Conservation (phyloP, 208 protist genomes). For the Wallacemonas collosoma region DNA sequence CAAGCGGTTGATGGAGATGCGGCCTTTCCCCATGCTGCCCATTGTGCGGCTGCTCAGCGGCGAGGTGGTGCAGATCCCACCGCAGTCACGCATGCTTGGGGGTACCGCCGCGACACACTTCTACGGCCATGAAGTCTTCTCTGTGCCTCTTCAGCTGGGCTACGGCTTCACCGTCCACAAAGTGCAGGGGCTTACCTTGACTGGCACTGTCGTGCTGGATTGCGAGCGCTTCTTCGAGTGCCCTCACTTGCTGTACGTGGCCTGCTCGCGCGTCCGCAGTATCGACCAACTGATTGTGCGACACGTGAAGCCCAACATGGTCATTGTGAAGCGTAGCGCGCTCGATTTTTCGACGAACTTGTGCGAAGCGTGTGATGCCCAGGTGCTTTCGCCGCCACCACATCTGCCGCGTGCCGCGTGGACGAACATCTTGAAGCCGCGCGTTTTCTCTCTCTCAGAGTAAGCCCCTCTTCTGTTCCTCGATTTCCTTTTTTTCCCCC, state of each 20-base stretch:
- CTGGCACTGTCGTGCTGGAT: slow-evolving; percentile 85
- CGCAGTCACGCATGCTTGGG: slow-evolving; percentile 53
- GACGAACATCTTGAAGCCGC: slow-evolving; percentile 20
- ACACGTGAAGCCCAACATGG: slow-evolving; percentile 75
- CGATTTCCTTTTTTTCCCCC: background rate
- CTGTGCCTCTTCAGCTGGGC: slow-evolving; percentile 83
- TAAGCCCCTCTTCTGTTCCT: background rate
- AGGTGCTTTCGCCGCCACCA: slow-evolving; percentile 13
- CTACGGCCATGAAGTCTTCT: slow-evolving; percentile 82
- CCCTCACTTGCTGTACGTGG: slow-evolving; percentile 90
- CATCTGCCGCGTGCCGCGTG: slow-evolving; percentile 33
- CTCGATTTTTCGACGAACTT: slow-evolving; percentile 65
- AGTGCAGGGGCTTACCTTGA: slow-evolving; percentile 88
- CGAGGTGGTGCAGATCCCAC: slow-evolving; percentile 82
- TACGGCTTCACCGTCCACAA: slow-evolving; percentile 94
- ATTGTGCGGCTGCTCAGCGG: slow-evolving; percentile 80
- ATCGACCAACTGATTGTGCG: slow-evolving; percentile 85
- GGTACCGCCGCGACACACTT: slow-evolving; percentile 77
- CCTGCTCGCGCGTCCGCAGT: slow-evolving; percentile 78
- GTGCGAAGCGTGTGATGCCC: slow-evolving; percentile 27
- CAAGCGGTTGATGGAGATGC: slow-evolving; percentile 27
- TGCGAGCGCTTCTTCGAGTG: slow-evolving; percentile 88
- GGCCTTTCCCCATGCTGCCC: slow-evolving; percentile 66
- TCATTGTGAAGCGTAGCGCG: slow-evolving; percentile 73
- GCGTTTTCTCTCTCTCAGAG: slow-evolving; percentile 25